Base-by-base conservation (phyloP, 768 basidiomycete genomes). In the Hygrocybe coccinea region DNA sequence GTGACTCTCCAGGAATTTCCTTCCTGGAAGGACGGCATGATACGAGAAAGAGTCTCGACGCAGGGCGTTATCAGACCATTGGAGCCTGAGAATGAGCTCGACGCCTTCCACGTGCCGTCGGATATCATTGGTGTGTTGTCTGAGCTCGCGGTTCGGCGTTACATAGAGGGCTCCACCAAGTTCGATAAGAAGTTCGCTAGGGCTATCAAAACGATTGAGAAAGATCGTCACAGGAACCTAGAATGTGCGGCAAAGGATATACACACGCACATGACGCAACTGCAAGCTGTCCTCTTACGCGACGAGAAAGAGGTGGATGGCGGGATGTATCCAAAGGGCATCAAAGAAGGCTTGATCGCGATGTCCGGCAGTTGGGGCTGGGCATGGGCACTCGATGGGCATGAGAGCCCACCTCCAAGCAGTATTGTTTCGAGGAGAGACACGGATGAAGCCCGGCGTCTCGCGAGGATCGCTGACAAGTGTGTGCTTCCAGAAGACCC, bases 361-460 rank as follows among this genome's bases (percentile, higher is more conserved):
- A 75, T 74, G 5, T 76, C 79, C 25, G 82, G 78, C 44, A 79
- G 78, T 59, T 89, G 85, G 86, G 80, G 77, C 25, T 93, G 90
- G 86, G 83, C 85, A 17, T 97, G 89, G 93, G 91, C 86, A 5
- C 69, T 92, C 55, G 86, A 91, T 58, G 82, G 76, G 14, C 74
- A 81, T 50, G 94, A 97, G 71, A 76, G 78, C 17, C 95, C 95
- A 2, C 95, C 95, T 3, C 89, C 95, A 2, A 90, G 87, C 62
- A 94, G 92, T 52, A 91, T 97, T 61, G 89, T 90, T 33, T 85
- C 89, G n/a, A 75, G 94, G 55, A 72, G 93, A 52, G 95, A 98
- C 63, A 95, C 91, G 5, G 75, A 76, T 37, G 90, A 93, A 71
- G 91, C 90, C 9, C 74, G 84, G 22, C 74, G 79, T 62, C 72